Percentiles rank a stretch among this genome's conserved stretches.
phyloP scores from a whole-genome alignment of 2,329 filamentous ascomycete species.

The Fusarium pseudocircinatum region DNA sequence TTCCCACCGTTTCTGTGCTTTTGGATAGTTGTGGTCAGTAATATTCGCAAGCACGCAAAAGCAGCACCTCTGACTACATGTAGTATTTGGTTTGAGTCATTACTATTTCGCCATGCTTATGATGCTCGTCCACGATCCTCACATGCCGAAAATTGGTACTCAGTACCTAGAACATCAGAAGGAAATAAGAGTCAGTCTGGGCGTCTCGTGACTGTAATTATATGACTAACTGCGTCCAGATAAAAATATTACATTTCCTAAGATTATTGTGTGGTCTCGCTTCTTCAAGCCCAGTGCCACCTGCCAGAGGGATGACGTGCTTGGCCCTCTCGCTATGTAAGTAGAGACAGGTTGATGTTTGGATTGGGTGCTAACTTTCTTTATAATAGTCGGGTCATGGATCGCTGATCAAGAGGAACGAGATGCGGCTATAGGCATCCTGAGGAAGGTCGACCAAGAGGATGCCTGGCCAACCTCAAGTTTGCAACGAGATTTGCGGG shows the following conservation, averaged over 20 bases:
- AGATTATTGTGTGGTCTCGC: not conserved
- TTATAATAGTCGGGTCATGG: not conserved
- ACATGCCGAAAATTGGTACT: not conserved
- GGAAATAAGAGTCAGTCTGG: not conserved
- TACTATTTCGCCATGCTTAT: not conserved
- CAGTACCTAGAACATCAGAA: not conserved
- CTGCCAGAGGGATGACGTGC: not conserved
- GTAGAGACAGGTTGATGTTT: not conserved
- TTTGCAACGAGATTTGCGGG: not conserved
- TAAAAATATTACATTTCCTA: not conserved
- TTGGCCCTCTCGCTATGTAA: not conserved
- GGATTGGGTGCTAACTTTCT: not conserved
- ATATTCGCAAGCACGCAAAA: accelerated
- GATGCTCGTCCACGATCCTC: not conserved
- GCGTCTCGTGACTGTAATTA: accelerated
- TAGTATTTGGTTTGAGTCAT: not conserved
- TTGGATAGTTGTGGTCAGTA: not conserved
- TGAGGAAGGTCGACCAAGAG: not conserved
- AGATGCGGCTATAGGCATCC: not conserved
- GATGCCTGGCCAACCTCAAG: not conserved
- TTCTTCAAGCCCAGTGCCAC: not conserved
- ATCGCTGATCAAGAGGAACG: not conserved
- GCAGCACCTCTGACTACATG: not conserved
- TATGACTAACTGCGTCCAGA: not conserved
- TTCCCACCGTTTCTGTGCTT: not conserved